These are phyloP conservation scores for Blastobotrys illinoisensis DNA, from an alignment of 1,139 yeast genomes.

Conservation along the genomic window DNA sequence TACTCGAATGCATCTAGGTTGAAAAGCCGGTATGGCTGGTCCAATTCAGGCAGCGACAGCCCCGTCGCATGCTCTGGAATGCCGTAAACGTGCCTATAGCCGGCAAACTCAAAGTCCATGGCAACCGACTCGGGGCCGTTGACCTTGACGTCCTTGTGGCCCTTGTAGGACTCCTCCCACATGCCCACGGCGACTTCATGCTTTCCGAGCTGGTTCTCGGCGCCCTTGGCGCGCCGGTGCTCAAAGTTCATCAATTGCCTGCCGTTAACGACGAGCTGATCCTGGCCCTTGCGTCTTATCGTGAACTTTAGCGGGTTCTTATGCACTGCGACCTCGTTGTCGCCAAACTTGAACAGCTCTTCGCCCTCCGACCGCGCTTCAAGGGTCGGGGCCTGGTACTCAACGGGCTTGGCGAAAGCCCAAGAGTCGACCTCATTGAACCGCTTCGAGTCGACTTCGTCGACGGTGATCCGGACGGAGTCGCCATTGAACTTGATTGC, in stretches of 20 bases:
- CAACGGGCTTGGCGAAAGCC: constrained; percentile 3
- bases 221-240: constrained; percentile 48
- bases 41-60: constrained; percentile 47
- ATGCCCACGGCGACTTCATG: constrained; percentile 24
- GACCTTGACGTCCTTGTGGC: constrained; percentile 54
- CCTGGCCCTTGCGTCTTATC: constrained; percentile 40
- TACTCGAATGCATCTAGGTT: constrained; percentile 93
- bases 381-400: not conserved
- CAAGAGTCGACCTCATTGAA: constrained; percentile 8
- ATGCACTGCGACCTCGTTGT: constrained; percentile 37
- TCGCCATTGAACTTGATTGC: not conserved
- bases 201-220: constrained; percentile 9
- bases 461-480: constrained; percentile 3
- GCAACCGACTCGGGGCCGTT: constrained; percentile 89
- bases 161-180: constrained; percentile 36
- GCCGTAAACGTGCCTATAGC: constrained; percentile 64
- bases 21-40: constrained; percentile 72
- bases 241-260: constrained; percentile 66
- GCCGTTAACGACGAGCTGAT: constrained; percentile 59
- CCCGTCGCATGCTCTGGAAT: constrained; percentile 91
- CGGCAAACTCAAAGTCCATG: constrained; percentile 60
- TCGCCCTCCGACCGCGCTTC: not conserved
- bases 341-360: constrained; percentile 9
- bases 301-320: constrained; percentile 47
- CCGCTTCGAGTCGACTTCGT: constrained; percentile 7